Evolutionary conservation across 1,139 yeast genomes (phyloP), one percentile per base, ranked within the genome.

Genomic region (Meyerozyma guilliermondii): DNA sequence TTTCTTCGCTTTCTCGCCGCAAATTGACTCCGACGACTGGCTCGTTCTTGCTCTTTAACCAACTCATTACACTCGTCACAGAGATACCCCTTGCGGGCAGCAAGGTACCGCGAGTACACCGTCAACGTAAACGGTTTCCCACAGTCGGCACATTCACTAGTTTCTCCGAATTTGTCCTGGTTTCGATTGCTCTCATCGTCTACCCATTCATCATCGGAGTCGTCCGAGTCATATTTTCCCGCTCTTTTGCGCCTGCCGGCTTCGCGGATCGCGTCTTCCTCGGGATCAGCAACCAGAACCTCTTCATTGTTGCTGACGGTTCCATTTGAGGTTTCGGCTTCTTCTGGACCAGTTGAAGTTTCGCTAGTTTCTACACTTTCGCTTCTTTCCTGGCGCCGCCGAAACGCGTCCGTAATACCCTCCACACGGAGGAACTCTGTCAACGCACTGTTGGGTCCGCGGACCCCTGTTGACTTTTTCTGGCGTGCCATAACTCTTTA

Each of bases 391-490:
- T 84, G 78, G 51, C 95, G 68, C 42, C 75, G 65, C 51, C 91
- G 73, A 56, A 91, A 88, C 38, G 81, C 82, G 48, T 80, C 88
- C 0, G 97, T 86, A 62, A 91, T 91, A 35, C 97, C 97, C 60
- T 89, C 96, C 44, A 85, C 63, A 40, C 84, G 68, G 46, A 85
- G 68, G 55, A 85, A 85, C 57, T 82, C 88, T 0, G 92, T 84
- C 50, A 85, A 67, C 0, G 94, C 94, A 50, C 87, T 80, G 64
- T 83, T 83, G 7, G 94, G 92, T 0, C 92, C 92, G 46, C 81
- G 69, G 34, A 85, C 85, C 14, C 77, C 78, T 18, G 66, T 54
- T 29, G 54, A 52, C 9, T 51, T 60, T 26, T 53, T 60, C 22
- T 13, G 35, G 13, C 14, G 23, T 20, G 36, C 24, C 36, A 33